phyloP scores from a whole-genome alignment of 2,329 filamentous ascomycete species.

The Fusarium newnesense region DNA sequence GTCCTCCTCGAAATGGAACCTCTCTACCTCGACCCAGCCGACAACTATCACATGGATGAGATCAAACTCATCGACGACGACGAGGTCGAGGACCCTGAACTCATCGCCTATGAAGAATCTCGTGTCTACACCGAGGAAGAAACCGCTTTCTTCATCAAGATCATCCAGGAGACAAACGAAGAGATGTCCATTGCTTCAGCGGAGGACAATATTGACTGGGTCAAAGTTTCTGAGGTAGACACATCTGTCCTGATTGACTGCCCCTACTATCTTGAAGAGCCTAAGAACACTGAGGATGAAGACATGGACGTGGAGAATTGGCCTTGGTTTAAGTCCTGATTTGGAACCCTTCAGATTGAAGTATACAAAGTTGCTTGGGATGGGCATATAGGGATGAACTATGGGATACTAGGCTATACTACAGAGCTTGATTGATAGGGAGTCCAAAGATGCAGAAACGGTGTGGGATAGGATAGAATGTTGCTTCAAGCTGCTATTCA shows the following conservation, averaged over 20 bases:
- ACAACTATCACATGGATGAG: neutral
- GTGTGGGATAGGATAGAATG: neutral
- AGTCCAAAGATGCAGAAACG: neutral
- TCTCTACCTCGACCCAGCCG: neutral
- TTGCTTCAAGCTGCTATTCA: neutral
- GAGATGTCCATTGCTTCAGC: neutral
- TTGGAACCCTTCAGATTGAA: neutral
- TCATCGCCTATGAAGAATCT: neutral
- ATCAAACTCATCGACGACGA: neutral
- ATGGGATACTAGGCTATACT: neutral
- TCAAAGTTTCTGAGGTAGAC: neutral
- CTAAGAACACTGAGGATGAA: neutral
- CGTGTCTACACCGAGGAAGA: neutral
- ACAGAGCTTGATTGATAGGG: neutral
- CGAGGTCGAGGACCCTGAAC: neutral
- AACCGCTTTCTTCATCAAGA: neutral
- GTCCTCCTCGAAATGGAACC: neutral
- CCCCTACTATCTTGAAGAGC: neutral
- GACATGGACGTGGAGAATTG: neutral
- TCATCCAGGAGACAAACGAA: neutral
- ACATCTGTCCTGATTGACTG: neutral
- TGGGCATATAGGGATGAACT: neutral
- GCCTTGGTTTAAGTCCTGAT: neutral
- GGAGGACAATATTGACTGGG: conserved; percentile 3
- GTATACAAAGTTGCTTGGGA: neutral